Percentiles rank a stretch among this genome's conserved stretches.
phyloP scores from a whole-genome alignment of 2,329 filamentous ascomycete species.

The Colletotrichum sp. region DNA sequence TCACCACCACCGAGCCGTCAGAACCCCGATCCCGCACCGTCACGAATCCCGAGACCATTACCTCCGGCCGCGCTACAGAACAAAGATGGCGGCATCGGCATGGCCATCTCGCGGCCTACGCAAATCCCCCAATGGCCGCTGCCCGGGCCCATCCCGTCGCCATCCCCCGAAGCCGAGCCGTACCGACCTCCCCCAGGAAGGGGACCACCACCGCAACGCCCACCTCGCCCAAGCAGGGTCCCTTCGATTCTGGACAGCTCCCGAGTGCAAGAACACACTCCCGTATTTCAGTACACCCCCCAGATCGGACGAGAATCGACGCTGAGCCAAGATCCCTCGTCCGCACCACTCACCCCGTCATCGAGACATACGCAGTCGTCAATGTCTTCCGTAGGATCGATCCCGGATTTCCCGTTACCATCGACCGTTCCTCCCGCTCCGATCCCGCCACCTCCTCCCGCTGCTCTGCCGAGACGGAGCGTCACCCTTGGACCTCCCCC shows the following conservation, averaged over 20 bases:
- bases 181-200: conserved; percentile 58
- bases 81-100: conserved; percentile 42
- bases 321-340: conserved; percentile 39
- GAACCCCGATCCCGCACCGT: conserved; percentile 24
- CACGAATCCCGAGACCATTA: conserved; percentile 35
- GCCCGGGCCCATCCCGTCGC: conserved; percentile 41
- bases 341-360: conserved; percentile 53
- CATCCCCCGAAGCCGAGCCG: conserved; percentile 39
- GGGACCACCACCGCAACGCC: conserved; percentile 60
- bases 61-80: conserved; percentile 37
- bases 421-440: conserved; percentile 28
- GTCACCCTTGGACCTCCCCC: conserved; percentile 65
- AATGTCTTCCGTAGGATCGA: conserved; percentile 58
- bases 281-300: conserved; percentile 54
- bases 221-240: conserved; percentile 64
- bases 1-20: conserved; percentile 30
- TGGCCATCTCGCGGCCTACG: conserved; percentile 58
- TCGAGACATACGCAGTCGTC: conserved; percentile 59
- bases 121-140: conserved; percentile 62
- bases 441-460: conserved; percentile 24
- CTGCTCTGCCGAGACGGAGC: conserved; percentile 48
- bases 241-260: conserved; percentile 64
- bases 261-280: conserved; percentile 59
- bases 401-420: conserved; percentile 63
- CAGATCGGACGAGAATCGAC: conserved; percentile 39